phyloP scores from a whole-genome alignment of 140 eudicot species.

The Senecio squalidus region DNA sequence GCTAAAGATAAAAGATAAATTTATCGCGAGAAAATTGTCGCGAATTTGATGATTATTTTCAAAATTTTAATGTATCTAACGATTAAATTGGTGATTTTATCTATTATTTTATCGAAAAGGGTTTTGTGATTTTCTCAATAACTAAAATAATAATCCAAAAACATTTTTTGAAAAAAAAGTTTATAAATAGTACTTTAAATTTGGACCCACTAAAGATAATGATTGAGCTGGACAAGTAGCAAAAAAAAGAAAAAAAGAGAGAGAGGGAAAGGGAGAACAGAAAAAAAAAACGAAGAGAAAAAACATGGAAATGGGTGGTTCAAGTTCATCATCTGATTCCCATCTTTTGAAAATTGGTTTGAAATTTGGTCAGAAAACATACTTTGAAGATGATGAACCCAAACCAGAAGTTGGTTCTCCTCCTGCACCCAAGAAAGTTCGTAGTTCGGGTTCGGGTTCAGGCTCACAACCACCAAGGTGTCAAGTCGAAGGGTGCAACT shows the following conservation, averaged over 20 bases:
- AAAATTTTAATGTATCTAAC: no score
- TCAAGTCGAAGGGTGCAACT: constrained; percentile 83
- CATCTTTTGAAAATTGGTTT: constrained; percentile 42
- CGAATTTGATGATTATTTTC: no score
- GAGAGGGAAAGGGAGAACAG: no score
- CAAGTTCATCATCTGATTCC: constrained; percentile 38
- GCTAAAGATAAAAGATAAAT: no score
- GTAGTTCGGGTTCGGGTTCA: constrained; percentile 32
- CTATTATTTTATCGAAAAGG: no score
- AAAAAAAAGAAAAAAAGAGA: not conserved
- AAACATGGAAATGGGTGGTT: constrained; percentile 52
- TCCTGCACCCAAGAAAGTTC: constrained; percentile 23
- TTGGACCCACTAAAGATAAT: constrained; percentile 22
- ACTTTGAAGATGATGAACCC: constrained; percentile 53
- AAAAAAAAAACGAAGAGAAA: no score
- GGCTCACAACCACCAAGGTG: constrained; percentile 67
- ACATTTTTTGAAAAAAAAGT: constrained; percentile 11
- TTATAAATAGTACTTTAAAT: not conserved
- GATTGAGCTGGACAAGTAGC: constrained; percentile 31
- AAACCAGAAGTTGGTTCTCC: constrained; percentile 40
- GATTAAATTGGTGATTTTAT: no score
- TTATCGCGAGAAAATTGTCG: no score
- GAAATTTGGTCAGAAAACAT: constrained; percentile 60
- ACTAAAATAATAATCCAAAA: no score
- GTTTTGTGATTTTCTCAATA: no score